Evolutionary conservation across 306 rosid genomes (phyloP).

Genomic region (Acacia acuminata): DNA sequence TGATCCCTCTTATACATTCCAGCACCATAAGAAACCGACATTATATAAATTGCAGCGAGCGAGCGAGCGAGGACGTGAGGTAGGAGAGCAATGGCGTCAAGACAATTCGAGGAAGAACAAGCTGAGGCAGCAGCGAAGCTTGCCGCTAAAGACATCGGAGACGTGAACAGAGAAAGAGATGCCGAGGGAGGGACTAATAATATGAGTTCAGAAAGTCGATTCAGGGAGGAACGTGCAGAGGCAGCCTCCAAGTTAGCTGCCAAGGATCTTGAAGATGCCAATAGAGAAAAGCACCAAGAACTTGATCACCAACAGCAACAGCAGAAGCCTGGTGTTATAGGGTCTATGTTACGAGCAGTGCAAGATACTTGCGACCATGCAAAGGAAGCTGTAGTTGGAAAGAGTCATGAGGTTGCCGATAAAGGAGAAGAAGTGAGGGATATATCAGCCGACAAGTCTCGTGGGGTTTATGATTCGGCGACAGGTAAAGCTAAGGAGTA

Average conservation of each 20-base stretch:
- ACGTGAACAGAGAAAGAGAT: slow-evolving; percentile 44
- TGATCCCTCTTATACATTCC: background rate
- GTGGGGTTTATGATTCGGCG: slow-evolving; percentile 27
- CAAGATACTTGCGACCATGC: slow-evolving; percentile 61
- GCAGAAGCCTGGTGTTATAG: slow-evolving; percentile 55
- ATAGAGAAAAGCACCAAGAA: slow-evolving; percentile 31
- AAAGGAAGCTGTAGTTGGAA: slow-evolving; percentile 71
- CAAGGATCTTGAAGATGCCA: slow-evolving; percentile 57
- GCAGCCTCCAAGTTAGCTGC: slow-evolving; percentile 70
- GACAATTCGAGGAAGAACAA: slow-evolving; percentile 55
- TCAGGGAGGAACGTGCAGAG: slow-evolving; percentile 66
- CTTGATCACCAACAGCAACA: background rate
- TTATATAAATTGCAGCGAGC: background rate
- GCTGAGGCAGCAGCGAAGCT: slow-evolving; percentile 73
- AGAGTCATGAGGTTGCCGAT: slow-evolving; percentile 29
- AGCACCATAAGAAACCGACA: background rate
- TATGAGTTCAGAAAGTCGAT: slow-evolving; percentile 12
- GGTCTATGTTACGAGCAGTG: slow-evolving; percentile 61
- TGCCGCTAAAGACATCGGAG: slow-evolving; percentile 58
- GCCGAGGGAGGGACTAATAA: slow-evolving; percentile 16
- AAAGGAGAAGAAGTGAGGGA: slow-evolving; percentile 22
- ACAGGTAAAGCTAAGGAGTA: slow-evolving; percentile 10
- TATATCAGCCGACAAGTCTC: slow-evolving; percentile 17
- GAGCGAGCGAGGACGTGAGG: too few relatives aligned
- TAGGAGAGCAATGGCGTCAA: slow-evolving; percentile 54